phyloP scores from a whole-genome alignment of 345 rosid species.

The Eucalyptus pauciflora region DNA sequence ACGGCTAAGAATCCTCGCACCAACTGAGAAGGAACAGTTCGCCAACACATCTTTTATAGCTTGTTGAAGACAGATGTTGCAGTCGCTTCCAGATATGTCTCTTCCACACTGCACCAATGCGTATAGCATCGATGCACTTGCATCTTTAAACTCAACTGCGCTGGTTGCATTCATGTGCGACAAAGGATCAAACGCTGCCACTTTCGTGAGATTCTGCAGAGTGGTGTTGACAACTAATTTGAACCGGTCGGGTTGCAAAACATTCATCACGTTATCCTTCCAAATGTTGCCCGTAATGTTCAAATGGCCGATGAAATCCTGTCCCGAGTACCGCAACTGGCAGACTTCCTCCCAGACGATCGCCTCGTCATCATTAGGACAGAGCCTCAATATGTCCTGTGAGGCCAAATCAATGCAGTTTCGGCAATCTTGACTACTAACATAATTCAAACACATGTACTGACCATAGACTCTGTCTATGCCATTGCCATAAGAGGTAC shows the following conservation, averaged over 20 bases:
- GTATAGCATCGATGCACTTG: not conserved
- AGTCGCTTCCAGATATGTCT: constrained; percentile 12
- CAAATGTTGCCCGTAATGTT: constrained; percentile 4
- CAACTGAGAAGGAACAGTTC: constrained; percentile 7
- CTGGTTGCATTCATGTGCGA: not conserved
- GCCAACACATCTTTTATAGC: constrained; percentile 9
- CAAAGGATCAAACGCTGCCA: not conserved
- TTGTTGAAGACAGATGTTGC: constrained; percentile 12
- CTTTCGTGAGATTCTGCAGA: constrained; percentile 1
- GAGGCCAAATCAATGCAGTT: constrained; percentile 2
- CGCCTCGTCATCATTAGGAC: constrained; percentile 8
- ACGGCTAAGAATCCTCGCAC: constrained; percentile 20
- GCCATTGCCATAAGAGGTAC: constrained; percentile 1
- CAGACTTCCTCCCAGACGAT: constrained; percentile 22
- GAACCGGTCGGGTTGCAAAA: constrained; percentile 6
- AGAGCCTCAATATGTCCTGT: not conserved
- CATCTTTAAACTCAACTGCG: not conserved
- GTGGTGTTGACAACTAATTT: constrained; percentile 3
- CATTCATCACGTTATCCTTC: not conserved
- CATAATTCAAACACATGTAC: constrained; percentile 24
- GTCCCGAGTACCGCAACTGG: constrained; percentile 16
- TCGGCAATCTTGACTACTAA: not conserved
- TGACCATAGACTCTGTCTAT: constrained; percentile 6
- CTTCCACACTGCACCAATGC: constrained; percentile 21
- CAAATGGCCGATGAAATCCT: constrained; percentile 12